Evolutionary conservation across 164 flowering plant species (phyloP), one percentile per base, ranked within the genome.

Genomic region (Cinnamomum micranthum): DNA sequence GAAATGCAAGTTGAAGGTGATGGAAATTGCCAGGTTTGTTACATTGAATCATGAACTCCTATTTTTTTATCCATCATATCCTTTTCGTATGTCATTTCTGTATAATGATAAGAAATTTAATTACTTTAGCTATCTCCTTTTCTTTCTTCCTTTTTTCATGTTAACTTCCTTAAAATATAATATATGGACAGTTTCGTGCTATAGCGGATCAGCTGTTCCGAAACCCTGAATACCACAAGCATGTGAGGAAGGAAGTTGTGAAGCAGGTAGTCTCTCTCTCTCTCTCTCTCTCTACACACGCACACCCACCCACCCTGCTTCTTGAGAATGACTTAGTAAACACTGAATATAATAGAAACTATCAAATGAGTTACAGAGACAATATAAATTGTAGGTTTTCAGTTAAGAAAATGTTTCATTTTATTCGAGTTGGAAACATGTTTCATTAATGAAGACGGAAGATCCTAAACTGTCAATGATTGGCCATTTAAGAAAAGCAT

Each of bases 1-100:
- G 98, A 94, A 80, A 75, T 92, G 76, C 96, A 87, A 75, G 93
- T 94, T 25, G 93, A 89, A 79, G 98, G 98, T 69, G 98, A 94
- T 82, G 98, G 98, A 23, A 94, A 94, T 81, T 94, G 98, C 80
- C 98, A 92, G 98, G 98, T 94, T 72, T 68, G 65, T 60, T 50
- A 12, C 66, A 22, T 24, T n/a, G 12, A 64, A 24, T 14, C 47
- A 66, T 66, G 13, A 19, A 31, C 69, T 9, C 10, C 25, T 63
- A 20, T 63, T 63, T 64, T 23, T 20, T 11, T 59, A 7, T n/a
- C 19, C 63, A 59, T n/a, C 63, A n/a, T 19, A 59, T 59, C 22
- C 63, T 59, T 15, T n/a, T 4, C 2, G n/a, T 15, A 15, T 15
- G 63, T 59, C n/a, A 15, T 59, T n/a, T 59, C 22, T 59, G 24